phyloP scores from a whole-genome alignment of 2,329 filamentous ascomycete species.

The Aspergillus novofumigatus region DNA sequence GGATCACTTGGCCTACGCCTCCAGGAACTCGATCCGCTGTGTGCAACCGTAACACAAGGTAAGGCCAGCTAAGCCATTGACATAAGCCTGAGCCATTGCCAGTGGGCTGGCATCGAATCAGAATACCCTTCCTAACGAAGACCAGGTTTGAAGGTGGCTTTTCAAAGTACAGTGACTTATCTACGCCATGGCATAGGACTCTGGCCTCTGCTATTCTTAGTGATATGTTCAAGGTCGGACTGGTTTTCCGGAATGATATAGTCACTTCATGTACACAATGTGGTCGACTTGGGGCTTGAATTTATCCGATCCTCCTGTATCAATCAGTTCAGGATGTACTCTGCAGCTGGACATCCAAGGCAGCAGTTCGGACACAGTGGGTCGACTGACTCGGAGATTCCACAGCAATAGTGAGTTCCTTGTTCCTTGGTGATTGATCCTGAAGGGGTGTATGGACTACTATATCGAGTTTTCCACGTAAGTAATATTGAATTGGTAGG shows the following conservation, averaged over 20 bases:
- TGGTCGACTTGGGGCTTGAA: background rate
- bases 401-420: background rate
- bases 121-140: background rate
- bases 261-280: too few relatives aligned
- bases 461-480: background rate
- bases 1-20: background rate
- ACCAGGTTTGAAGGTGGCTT: background rate
- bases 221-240: background rate
- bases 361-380: background rate
- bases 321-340: background rate
- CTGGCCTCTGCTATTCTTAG: background rate
- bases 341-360: background rate
- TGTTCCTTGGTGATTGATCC: background rate
- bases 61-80: conserved; percentile 2
- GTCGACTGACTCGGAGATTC: background rate
- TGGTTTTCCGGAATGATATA: background rate
- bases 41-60: conserved; percentile 2
- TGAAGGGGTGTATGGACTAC: background rate
- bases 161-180: background rate
- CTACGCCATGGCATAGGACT: background rate
- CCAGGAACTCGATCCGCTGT: conserved; percentile 4
- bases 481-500: background rate
- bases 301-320: background rate
- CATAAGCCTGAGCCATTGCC: conserved; percentile 15
- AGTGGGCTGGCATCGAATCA: conserved; percentile 23